These are phyloP conservation scores for Gyrodon lividus DNA, from an alignment of 768 basidiomycete genomes.

Conservation along the genomic window DNA sequence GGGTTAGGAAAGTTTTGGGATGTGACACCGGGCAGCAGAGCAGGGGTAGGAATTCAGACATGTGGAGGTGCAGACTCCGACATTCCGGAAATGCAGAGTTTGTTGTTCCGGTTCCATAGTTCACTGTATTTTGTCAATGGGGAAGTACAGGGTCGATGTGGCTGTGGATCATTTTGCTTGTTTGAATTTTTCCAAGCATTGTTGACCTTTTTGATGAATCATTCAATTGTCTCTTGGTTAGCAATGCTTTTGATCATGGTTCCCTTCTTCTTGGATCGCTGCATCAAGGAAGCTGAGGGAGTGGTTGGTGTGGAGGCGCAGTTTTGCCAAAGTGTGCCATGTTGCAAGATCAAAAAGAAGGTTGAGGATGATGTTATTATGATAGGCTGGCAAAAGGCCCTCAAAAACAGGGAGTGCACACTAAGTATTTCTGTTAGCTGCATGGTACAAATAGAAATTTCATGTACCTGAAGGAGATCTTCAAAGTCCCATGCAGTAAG, in stretches of 20 bases:
- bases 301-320: not conserved
- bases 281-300: no score
- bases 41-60: no score
- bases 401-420: constrained; percentile 38
- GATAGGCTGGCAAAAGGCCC: constrained; percentile 28
- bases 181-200: not conserved
- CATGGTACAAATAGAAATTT: not conserved
- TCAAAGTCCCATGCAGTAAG: constrained; percentile 38
- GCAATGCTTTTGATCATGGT: constrained; percentile 28
- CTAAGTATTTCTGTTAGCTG: no score
- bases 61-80: no score
- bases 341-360: not conserved
- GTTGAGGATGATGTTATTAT: constrained; percentile 17
- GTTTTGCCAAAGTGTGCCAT: not conserved
- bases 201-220: constrained; percentile 17
- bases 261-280: constrained; percentile 21
- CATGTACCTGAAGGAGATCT: constrained; percentile 31
- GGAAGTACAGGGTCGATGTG: not conserved
- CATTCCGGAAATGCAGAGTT: no score
- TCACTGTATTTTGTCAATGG: no score
- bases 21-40: no score
- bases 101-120: no score
- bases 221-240: constrained; percentile 13
- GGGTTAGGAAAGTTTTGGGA: no score
- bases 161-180: not conserved